Base-by-base conservation (phyloP, 2,329 filamentous ascomycete genomes). In the Cladophialophora exuberans region DNA sequence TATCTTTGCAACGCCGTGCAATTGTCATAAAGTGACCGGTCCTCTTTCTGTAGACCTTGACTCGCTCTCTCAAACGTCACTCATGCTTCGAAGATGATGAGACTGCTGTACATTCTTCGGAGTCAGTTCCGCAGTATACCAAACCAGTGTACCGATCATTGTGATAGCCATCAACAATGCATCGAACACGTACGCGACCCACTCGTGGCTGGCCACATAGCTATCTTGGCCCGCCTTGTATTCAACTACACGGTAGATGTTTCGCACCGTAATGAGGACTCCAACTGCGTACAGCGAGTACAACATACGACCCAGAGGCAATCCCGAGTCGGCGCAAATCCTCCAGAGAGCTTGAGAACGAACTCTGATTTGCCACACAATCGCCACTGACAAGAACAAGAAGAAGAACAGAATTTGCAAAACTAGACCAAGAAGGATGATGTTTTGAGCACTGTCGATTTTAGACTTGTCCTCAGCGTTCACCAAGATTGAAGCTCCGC, bases 361-460 rank as follows among this genome's bases (percentile, higher is more conserved):
- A 28, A 47, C 23, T 25, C 50, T 30, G 6, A 39, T 20, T 58
- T 85, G 77, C 67, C 83, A 83, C 0, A 79, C 54, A 2, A 73
- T 60, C 0, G 81, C 74, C 0, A 85, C 70, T 2, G 69, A 35
- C 9, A 80, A 20, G 61, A 86, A 85, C 17, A 76, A 64, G 2
- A 66, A 49, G 13, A 82, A 72, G 25, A 85, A 77, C 10, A 75
- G 70, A 18, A 85, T 67, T 63, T 86, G 83, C 10, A 85, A 61
- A 10, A 61, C 69, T 17, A 72, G 65, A 2, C 69, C 69, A 3
- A 52, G 67, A 57, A 69, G 67, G 35, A 67, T 82, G 54, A 79
- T 75, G 59, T 80, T 72, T 2, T 76, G 76, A 1, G 65, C 57
- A 51, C 67, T 65, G n/a, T 50, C 13, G 1, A 66, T 62, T 13